Evolutionary conservation across 1,139 yeast species (phyloP).

Genomic region (Lodderomyces theae): DNA sequence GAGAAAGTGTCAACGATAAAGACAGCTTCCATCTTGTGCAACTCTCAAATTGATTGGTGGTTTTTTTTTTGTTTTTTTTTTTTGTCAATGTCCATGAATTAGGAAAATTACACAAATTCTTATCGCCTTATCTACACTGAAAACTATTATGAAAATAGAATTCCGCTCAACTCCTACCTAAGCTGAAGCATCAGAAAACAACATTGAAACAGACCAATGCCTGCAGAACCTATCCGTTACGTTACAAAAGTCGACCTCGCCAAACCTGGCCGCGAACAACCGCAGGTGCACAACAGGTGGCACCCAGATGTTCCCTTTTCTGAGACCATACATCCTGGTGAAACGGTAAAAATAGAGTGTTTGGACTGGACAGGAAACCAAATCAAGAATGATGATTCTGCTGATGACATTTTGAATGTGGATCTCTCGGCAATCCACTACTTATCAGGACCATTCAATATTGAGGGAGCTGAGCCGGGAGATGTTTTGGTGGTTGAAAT

Average conservation of each 20-base stretch:
- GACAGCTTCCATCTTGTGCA: too few species aligned
- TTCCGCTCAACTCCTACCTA: neutral
- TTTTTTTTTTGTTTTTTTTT: neutral
- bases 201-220: too few species aligned
- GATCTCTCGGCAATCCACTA: slow-evolving; percentile 47
- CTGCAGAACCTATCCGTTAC: slow-evolving; percentile 14
- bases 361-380: slow-evolving; percentile 56
- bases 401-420: slow-evolving; percentile 44
- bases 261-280: slow-evolving; percentile 44
- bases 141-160: too few species aligned
- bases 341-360: slow-evolving; percentile 46
- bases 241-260: slow-evolving; percentile 34
- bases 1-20: too few species aligned
- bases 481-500: slow-evolving; percentile 49
- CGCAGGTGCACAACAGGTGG: slow-evolving; percentile 50
- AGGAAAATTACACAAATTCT: neutral
- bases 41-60: too few species aligned
- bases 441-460: slow-evolving; percentile 46
- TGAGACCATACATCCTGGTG: slow-evolving; percentile 37
- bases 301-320: slow-evolving; percentile 48
- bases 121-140: neutral
- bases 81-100: too few species aligned
- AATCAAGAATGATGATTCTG: slow-evolving; percentile 42
- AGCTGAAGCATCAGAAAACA: slow-evolving; percentile 33
- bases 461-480: slow-evolving; percentile 46